These are phyloP conservation scores for Hyaloscypha finlandica DNA, from an alignment of 495 filamentous ascomycete species.

Conservation along the genomic window DNA sequence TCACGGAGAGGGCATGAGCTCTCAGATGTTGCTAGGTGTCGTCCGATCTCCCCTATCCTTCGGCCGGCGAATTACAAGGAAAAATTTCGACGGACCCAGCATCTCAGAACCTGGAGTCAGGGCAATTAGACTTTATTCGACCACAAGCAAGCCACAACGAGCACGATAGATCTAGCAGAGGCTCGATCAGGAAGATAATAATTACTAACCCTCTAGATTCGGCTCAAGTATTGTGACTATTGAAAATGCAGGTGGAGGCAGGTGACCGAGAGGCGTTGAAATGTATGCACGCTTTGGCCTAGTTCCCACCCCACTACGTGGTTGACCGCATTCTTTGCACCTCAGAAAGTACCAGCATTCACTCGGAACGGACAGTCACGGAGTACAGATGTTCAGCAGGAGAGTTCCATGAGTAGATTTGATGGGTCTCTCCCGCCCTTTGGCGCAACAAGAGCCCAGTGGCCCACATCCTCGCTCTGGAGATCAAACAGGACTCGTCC, in stretches of 20 bases:
- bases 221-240: neutral
- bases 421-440: neutral
- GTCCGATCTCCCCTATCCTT: neutral
- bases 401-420: neutral
- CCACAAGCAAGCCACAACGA: slow-evolving; percentile 4
- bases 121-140: neutral
- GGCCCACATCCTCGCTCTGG: neutral
- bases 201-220: neutral
- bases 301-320: neutral
- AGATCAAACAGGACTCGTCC: neutral
- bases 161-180: neutral
- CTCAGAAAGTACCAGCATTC: neutral
- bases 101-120: neutral
- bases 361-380: neutral
- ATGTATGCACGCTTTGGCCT: neutral
- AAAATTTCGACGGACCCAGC: too few relatives aligned
- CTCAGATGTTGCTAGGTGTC: too few relatives aligned
- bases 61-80: neutral
- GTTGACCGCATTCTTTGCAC: neutral
- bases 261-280: neutral
- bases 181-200: neutral
- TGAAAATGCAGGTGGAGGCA: neutral
- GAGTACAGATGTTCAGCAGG: neutral
- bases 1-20: too few relatives aligned
- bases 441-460: neutral